Percentiles rank a stretch among this genome's conserved stretches.
These are phyloP conservation scores for Saccharomyces hybrid DNA, from an alignment of 1,139 yeast genomes.

Conservation along the genomic window DNA sequence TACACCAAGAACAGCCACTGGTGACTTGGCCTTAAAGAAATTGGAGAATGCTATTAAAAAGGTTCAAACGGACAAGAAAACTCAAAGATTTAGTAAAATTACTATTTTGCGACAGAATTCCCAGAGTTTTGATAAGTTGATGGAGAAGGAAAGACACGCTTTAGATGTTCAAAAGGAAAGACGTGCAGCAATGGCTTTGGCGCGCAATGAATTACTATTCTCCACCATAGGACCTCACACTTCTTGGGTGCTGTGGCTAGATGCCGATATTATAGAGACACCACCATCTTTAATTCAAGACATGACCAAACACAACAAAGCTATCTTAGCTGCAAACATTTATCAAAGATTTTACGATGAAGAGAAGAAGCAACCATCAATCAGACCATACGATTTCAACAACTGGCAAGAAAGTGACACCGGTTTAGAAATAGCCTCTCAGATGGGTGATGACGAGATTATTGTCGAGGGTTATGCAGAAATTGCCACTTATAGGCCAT, in stretches of 20 bases:
- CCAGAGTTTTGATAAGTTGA: constrained; percentile 56
- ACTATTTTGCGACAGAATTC: constrained; percentile 89
- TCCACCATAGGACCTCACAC: constrained; percentile 86
- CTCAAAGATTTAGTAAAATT: constrained; percentile 62
- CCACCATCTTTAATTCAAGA: constrained; percentile 79
- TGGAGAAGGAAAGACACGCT: constrained; percentile 74
- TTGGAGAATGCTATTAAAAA: constrained; percentile 70
- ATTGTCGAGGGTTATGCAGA: constrained; percentile 89
- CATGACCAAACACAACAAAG: constrained; percentile 75
- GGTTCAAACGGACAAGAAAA: constrained; percentile 51
- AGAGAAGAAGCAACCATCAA: constrained; percentile 46
- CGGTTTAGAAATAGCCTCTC: constrained; percentile 65
- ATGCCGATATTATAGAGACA: constrained; percentile 86
- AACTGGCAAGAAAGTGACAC: constrained; percentile 93
- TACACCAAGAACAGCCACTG: constrained; percentile 71
- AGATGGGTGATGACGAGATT: constrained; percentile 78
- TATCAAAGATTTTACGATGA: constrained; percentile 70
- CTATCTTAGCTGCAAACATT: constrained; percentile 85
- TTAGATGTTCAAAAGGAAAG: constrained; percentile 80
- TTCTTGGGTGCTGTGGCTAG: constrained; percentile 94
- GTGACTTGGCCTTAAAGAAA: constrained; percentile 64
- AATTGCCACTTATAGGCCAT: constrained; percentile 88
- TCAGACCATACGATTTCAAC: constrained; percentile 89
- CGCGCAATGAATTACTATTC: constrained; percentile 82
- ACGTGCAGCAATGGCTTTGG: constrained; percentile 84